Conservation (phyloP, 495 filamentous ascomycete species). For the Aspergillus asperescens region DNA sequence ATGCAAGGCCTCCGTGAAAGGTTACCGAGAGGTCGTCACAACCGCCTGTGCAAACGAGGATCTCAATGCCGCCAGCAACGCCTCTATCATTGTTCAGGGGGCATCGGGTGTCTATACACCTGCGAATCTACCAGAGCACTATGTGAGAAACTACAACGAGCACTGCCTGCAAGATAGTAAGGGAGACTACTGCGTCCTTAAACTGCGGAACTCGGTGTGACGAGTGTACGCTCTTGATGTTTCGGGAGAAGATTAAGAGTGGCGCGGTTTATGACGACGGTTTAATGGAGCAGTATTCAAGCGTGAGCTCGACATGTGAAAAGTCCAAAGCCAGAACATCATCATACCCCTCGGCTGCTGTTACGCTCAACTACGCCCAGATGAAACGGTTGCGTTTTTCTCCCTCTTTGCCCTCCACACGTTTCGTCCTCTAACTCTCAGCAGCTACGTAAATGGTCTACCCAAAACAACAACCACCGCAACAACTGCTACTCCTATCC, state of each 20-base stretch:
- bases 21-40: neutral
- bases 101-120: neutral
- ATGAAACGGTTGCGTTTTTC: too few species aligned
- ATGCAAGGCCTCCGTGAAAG: neutral
- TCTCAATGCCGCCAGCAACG: neutral
- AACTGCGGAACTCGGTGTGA: neutral
- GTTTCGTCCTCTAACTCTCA: too few species aligned
- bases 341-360: too few species aligned
- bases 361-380: too few species aligned
- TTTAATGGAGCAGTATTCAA: neutral
- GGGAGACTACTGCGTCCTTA: neutral
- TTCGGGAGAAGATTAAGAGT: neutral
- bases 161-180: neutral
- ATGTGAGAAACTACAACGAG: neutral
- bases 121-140: neutral
- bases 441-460: too few species aligned
- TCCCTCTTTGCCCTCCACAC: too few species aligned
- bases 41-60: neutral
- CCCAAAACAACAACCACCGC: too few species aligned
- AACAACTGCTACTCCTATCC: neutral
- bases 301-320: neutral
- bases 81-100: neutral
- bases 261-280: neutral
- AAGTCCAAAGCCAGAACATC: too few species aligned
- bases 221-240: neutral